phyloP scores from a whole-genome alignment of 2,329 filamentous ascomycete species.

The Leptographium flavum region DNA sequence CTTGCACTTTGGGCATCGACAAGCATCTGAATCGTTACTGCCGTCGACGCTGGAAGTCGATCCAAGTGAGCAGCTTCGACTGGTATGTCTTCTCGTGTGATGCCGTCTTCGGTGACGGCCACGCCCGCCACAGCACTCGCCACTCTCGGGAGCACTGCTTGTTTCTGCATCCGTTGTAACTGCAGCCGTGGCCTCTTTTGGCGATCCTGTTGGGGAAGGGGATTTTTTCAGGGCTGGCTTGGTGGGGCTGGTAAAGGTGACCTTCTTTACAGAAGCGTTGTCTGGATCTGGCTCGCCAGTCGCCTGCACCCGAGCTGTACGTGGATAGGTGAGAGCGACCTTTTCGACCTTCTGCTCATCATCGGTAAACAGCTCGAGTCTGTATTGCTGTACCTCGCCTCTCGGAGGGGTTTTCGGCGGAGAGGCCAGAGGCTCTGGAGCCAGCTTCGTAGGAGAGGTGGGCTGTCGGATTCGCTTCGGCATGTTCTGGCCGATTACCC shows the following conservation, averaged over 20 bases:
- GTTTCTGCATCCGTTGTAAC: not conserved
- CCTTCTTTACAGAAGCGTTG: constrained; percentile 21
- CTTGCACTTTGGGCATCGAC: constrained; percentile 9
- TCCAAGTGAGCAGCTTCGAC: not conserved
- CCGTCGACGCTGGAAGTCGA: not conserved
- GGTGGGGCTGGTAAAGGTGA: constrained; percentile 23
- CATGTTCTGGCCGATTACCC: constrained; percentile 25
- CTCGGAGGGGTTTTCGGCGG: constrained; percentile 3
- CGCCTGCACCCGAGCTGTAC: constrained; percentile 15
- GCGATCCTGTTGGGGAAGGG: constrained; percentile 5
- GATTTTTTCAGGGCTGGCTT: constrained; percentile 25
- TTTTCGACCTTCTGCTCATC: constrained; percentile 36
- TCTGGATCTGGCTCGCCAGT: not conserved
- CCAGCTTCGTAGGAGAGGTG: not conserved
- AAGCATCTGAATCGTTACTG: not conserved
- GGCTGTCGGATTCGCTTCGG: not conserved
- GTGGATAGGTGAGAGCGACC: constrained; percentile 33
- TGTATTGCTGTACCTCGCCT: constrained; percentile 18
- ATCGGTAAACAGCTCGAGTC: constrained; percentile 32
- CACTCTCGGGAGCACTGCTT: not conserved
- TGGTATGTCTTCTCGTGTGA: not conserved
- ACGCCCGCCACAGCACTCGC: not conserved
- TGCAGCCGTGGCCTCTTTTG: not conserved
- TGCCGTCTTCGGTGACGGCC: not conserved
- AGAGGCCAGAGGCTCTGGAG: too few relatives aligned